phyloP scores from a whole-genome alignment of 140 eudicot genomes.

The Oenanthe javanica region DNA sequence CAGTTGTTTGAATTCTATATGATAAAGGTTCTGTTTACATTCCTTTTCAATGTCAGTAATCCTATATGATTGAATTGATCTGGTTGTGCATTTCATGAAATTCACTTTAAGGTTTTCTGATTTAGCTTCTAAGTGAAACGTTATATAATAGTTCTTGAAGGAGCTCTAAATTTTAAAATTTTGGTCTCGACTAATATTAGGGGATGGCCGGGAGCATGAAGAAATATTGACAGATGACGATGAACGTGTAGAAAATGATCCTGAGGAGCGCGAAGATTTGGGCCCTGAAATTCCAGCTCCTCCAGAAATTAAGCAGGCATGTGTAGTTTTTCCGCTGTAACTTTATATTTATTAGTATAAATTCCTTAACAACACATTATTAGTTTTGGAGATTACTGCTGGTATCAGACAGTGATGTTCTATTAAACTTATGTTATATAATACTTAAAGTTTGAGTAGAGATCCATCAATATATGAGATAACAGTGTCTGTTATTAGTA shows the following conservation, averaged over 20 bases:
- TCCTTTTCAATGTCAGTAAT: background rate
- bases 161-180: background rate
- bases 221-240: slow-evolving; percentile 98
- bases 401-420: background rate
- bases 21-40: background rate
- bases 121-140: background rate
- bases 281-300: slow-evolving; percentile 98
- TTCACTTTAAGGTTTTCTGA: background rate
- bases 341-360: background rate
- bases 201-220: slow-evolving; percentile 99
- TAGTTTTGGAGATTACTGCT: background rate
- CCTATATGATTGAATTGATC: background rate
- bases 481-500: background rate
- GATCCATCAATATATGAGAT: background rate
- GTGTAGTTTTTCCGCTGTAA: background rate
- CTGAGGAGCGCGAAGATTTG: slow-evolving; percentile 93
- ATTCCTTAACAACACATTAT: background rate
- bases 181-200: slow-evolving; percentile 12
- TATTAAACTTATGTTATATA: background rate
- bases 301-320: slow-evolving; percentile 94
- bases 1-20: background rate
- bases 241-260: slow-evolving; percentile 80
- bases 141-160: slow-evolving; percentile 3
- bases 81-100: background rate
- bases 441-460: background rate